Base-by-base conservation (phyloP, 768 basidiomycete species). In the Hericium erinaceus region DNA sequence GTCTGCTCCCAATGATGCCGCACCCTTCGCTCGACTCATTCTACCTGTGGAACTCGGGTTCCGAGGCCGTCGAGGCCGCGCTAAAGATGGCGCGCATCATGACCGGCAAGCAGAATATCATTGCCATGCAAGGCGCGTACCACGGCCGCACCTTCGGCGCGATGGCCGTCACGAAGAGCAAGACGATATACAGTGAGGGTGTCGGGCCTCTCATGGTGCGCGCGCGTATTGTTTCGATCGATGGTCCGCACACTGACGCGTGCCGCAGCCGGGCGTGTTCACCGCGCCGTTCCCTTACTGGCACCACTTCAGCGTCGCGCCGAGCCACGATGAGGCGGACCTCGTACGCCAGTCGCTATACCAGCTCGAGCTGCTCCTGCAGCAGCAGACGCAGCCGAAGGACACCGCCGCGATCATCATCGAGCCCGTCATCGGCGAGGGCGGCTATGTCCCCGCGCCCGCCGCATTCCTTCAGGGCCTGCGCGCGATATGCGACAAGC, bases 41-140 rank as follows among this genome's bases (percentile, higher is more conserved):
- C 79, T 97, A 94, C 80, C 92, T 97, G 73, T 92, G 89, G 89
- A 98, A 92, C 75, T 95, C 93, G 2, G 95, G 95, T 2, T 86
- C 92, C 0, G 95, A 98, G 70, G 95, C 94, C 1, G 80, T 93
- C 48, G 95, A 97, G 72, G 91, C 84, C 0, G 79, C 92, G 2
- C 72, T 98, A 61, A 98, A 97, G 74, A 84, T 98, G 74, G 88
- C 90, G 3, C 81, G 95, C 38, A 67, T 70, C 24, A 74, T 85
- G 38, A 98, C 95, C 1, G 83, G 85, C 33, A 77, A 81, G 61
- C 92, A 92, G 68, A 93, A 95, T 68, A 80, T 98, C 59, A 92
- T 98, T 55, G 75, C 81, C 58, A 91, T 98, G 87, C 93, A 95
- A 72, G 95, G 91, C 58, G 86, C 78, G 9, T 98, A 89, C 73